Conservation (phyloP, 768 basidiomycete species). For the Boletus sensibilis region DNA sequence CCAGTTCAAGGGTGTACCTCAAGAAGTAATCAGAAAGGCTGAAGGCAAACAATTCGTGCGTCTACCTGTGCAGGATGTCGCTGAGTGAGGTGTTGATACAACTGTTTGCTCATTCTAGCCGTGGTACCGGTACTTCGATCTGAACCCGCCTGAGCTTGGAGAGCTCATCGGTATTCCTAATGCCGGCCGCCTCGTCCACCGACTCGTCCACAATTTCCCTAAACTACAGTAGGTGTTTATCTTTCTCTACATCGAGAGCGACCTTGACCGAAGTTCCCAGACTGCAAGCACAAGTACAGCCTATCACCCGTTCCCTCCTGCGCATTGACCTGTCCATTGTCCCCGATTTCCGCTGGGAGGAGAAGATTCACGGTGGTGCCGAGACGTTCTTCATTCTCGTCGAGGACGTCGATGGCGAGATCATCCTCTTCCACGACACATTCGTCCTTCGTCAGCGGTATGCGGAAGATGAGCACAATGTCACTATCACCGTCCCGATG, state of each 20-base stretch:
- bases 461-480: constrained; percentile 89
- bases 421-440: constrained; percentile 91
- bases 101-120: constrained; percentile 46
- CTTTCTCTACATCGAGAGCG: background rate
- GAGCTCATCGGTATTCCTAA: constrained; percentile 94
- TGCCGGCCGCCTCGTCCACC: constrained; percentile 87
- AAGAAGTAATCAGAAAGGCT: constrained; percentile 83
- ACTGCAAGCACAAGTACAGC: constrained; percentile 93
- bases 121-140: constrained; percentile 96
- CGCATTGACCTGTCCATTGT: constrained; percentile 91
- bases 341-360: constrained; percentile 99
- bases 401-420: constrained; percentile 96
- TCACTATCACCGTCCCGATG: constrained; percentile 94
- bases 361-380: constrained; percentile 83
- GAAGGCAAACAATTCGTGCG: constrained; percentile 96
- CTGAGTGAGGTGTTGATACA: background rate
- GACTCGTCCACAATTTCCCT: constrained; percentile 94
- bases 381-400: constrained; percentile 94
- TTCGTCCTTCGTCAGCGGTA: constrained; percentile 92
- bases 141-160: constrained; percentile 88
- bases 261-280: constrained; percentile 34
- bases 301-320: constrained; percentile 90
- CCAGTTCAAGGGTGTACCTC: constrained; percentile 90
- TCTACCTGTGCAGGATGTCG: constrained; percentile 11
- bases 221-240: constrained; percentile 70